Percentiles rank a stretch among this genome's conserved stretches.
Evolutionary conservation across 805 yeast species (phyloP).

Genomic region (Candida peoriensis): DNA sequence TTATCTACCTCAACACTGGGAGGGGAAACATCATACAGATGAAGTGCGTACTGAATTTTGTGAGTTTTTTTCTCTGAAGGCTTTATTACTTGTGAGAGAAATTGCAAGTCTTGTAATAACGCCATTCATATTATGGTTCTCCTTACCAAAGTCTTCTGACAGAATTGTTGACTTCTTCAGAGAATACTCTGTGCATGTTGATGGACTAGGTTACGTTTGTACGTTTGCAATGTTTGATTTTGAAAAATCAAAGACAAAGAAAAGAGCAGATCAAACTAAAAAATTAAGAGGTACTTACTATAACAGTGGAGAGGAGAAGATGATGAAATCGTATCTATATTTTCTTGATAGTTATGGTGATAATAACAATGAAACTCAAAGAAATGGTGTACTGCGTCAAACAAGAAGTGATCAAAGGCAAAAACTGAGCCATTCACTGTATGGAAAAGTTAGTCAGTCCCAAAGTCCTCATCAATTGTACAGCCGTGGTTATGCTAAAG

Average conservation of each 20-base stretch:
- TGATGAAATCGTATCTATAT: constrained; percentile 86
- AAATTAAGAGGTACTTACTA: constrained; percentile 32
- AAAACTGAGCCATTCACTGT: constrained; percentile 1
- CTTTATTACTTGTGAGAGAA: constrained; percentile 70
- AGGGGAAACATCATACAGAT: constrained; percentile 76
- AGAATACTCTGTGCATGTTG: constrained; percentile 84
- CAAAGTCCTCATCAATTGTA: neutral
- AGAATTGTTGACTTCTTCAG: constrained; percentile 85
- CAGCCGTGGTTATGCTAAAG: too few species aligned
- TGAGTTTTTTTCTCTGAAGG: constrained; percentile 65
- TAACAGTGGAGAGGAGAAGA: constrained; percentile 62
- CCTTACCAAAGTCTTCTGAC: constrained; percentile 68
- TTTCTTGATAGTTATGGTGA: constrained; percentile 80
- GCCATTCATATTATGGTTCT: constrained; percentile 86
- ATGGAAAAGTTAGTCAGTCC: neutral
- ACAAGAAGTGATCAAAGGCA: neutral
- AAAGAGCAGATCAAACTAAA: constrained; percentile 13
- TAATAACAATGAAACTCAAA: constrained; percentile 26
- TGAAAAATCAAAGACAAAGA: constrained; percentile 49
- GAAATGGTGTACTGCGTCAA: constrained; percentile 13
- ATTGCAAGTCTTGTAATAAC: constrained; percentile 75
- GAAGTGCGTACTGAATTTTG: constrained; percentile 82
- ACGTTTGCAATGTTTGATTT: constrained; percentile 89
- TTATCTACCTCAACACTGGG: constrained; percentile 85
- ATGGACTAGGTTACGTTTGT: constrained; percentile 93